Evolutionary conservation across 1,284 basidiomycete species (phyloP), one percentile per base, ranked within the genome.

Genomic region (Apiotrichum montevideense): DNA sequence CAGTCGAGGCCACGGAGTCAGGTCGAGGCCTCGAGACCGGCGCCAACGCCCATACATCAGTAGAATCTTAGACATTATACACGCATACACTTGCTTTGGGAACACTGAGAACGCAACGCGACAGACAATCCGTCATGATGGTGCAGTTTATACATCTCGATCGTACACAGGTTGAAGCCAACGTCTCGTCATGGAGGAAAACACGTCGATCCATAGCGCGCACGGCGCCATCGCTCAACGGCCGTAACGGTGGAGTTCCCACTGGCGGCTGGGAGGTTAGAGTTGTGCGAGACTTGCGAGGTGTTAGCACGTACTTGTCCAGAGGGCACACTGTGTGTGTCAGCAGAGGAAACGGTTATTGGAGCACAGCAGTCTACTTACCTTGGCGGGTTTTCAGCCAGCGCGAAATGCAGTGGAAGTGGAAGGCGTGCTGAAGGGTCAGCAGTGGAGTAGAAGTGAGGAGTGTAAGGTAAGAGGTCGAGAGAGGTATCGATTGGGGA

Each of bases 371-470:
- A n/a, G n/a, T n/a, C n/a, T n/a, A n/a, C n/a, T n/a, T n/a, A 77
- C 76, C 76, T 61, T 98, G 96, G 66, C 96, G 85, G 15, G 96
- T 98, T 83, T 98, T 99, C 66, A 99, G 83, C 96, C 96, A 99
- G 52, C 96, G 86, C 21, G 94, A 96, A 74, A 99, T 99, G 78
- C 95, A 99, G 78, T 98, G 95, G 80, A 98, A 99, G 79, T 99
- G 95, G 83, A 99, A 99, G 4, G 95, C 95, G 74, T 99, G 95
- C 94, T 98, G 69, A 21, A 21, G 1, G 42, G 48, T 56, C 8
- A n/a, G 37, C 8, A 13, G n/a, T n/a, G n/a, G n/a, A n/a, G n/a
- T n/a, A 43, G 9, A 21, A 9, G 43, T 14, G 33, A 52, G 15
- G 29, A 9, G 37, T 10, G 4, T 15, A 21, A 21, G 21, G 21